Evolutionary conservation across 441 rosid species (phyloP).

Genomic region (Eruca vesicaria): DNA sequence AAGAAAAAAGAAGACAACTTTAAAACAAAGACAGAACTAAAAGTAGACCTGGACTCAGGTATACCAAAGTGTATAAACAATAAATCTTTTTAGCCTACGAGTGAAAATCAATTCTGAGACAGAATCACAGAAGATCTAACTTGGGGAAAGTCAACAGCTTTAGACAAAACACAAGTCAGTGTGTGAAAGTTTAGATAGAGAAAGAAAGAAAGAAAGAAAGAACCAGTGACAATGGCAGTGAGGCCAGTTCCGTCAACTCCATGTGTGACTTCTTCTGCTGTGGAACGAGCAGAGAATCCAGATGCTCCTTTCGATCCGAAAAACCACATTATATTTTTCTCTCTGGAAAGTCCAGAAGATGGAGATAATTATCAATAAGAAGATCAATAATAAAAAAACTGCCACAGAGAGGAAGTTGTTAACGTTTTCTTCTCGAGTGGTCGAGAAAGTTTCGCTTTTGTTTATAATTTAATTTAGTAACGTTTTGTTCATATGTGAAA

Average conservation of each 20-base stretch:
- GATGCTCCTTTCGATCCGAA: constrained; percentile 58
- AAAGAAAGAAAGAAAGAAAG: background rate
- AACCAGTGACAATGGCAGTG: constrained; percentile 61
- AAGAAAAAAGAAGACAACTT: background rate
- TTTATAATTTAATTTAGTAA: background rate
- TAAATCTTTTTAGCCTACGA: background rate
- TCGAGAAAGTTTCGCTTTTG: background rate
- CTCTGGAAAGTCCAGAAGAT: background rate
- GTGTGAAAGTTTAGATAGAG: background rate
- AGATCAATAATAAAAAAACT: background rate
- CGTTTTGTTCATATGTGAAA: background rate
- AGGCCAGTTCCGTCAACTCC: constrained; percentile 59
- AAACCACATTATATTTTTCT: constrained; percentile 39
- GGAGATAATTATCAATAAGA: background rate
- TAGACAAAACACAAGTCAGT: background rate
- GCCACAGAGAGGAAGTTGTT: background rate
- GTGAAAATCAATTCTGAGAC: background rate
- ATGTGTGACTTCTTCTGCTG: constrained; percentile 56
- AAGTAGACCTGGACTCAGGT: background rate
- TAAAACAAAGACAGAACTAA: background rate
- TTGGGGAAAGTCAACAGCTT: background rate
- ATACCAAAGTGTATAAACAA: background rate
- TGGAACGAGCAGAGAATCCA: constrained; percentile 57
- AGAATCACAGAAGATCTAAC: background rate
- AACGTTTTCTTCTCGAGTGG: constrained; percentile 5